phyloP scores from a whole-genome alignment of 345 rosid species.

The Eutrema japonicum region DNA sequence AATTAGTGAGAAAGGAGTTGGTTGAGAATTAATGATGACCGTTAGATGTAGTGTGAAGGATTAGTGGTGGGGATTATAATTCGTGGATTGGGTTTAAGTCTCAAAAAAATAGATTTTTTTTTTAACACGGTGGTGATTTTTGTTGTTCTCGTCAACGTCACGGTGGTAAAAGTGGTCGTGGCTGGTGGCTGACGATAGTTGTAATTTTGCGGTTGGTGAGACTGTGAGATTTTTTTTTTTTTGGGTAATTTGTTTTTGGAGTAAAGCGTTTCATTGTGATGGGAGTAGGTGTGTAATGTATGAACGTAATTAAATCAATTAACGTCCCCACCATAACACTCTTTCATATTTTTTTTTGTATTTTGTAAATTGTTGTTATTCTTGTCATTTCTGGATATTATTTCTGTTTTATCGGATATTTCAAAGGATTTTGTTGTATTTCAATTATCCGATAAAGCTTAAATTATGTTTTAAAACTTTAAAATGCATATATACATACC shows the following conservation, averaged over 20 bases:
- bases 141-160: constrained; percentile 26
- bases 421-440: background rate
- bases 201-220: constrained; percentile 48
- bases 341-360: background rate
- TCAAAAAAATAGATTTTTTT: background rate
- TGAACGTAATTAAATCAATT: constrained; percentile 41
- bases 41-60: constrained; percentile 35
- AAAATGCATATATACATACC: background rate
- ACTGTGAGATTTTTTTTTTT: constrained; percentile 18
- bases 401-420: constrained; percentile 9
- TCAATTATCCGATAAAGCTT: background rate
- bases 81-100: constrained; percentile 46
- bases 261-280: constrained; percentile 39
- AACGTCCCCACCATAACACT: constrained; percentile 39
- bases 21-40: constrained; percentile 42
- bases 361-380: constrained; percentile 11
- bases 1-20: constrained; percentile 33
- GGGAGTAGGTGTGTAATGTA: constrained; percentile 48
- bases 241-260: constrained; percentile 10
- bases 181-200: constrained; percentile 44
- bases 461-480: background rate
- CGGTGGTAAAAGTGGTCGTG: constrained; percentile 44
- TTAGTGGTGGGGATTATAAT: constrained; percentile 40
- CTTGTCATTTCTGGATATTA: constrained; percentile 20
- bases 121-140: constrained; percentile 32